These are phyloP conservation scores for Polyporus arcularius DNA, from an alignment of 768 basidiomycete genomes.

Conservation along the genomic window DNA sequence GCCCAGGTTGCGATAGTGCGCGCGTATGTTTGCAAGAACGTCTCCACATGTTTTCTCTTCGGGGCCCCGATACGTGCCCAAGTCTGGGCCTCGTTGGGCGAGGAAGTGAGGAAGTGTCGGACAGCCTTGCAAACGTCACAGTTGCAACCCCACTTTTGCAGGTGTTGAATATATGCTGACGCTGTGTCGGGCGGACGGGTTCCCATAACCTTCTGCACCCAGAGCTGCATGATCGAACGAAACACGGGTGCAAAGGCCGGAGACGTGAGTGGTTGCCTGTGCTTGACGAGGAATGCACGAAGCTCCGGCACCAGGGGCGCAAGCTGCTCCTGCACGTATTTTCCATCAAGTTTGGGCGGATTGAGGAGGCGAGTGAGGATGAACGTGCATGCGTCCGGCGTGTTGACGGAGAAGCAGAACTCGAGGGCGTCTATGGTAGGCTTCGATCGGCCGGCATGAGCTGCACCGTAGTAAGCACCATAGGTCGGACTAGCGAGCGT, in stretches of 20 bases:
- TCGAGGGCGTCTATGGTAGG: conserved; percentile 7
- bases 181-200: conserved; percentile 4
- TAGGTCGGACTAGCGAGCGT: neutral
- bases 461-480: too few relatives aligned
- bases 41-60: conserved; percentile 19
- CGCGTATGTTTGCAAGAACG: conserved; percentile 3
- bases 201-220: conserved; percentile 18
- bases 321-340: conserved; percentile 10
- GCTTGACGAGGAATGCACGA: conserved; percentile 4
- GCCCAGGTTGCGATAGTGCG: conserved; percentile 7
- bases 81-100: neutral
- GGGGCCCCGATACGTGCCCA: conserved; percentile 9
- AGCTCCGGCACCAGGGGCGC: conserved; percentile 16
- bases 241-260: conserved; percentile 9
- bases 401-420: conserved; percentile 4
- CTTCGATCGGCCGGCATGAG: too few relatives aligned
- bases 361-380: neutral
- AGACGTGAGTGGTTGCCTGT: neutral
- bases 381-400: neutral
- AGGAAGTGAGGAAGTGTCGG: conserved; percentile 1
- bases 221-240: conserved; percentile 9
- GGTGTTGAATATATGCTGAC: neutral
- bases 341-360: neutral
- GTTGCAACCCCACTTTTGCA: conserved; percentile 9
- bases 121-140: conserved; percentile 10